Evolutionary conservation across 2,329 filamentous ascomycete species (phyloP).

Genomic region (Xylariaceae sp.): DNA sequence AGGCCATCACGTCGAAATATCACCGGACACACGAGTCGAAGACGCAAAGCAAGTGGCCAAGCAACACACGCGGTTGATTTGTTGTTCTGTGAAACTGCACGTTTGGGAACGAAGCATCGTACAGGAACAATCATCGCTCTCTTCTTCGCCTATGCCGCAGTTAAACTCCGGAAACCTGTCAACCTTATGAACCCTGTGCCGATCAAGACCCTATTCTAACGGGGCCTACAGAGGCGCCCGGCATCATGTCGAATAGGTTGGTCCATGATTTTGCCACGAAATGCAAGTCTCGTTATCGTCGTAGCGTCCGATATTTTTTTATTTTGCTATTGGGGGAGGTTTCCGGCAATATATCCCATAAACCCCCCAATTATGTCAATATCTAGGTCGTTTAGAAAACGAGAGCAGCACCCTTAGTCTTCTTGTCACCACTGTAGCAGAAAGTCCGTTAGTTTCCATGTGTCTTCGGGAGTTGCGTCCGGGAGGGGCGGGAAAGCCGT

Average conservation of each 20-base stretch:
- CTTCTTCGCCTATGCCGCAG: slow-evolving; percentile 20
- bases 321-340: slow-evolving; percentile 9
- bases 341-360: not conserved
- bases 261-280: slow-evolving; percentile 19
- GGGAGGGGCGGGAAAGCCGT: slow-evolving; percentile 39
- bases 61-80: slow-evolving; percentile 13
- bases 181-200: slow-evolving; percentile 20
- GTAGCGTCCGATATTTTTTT: slow-evolving; percentile 23
- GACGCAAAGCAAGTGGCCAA: slow-evolving; percentile 1
- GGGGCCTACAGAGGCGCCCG: slow-evolving; percentile 10
- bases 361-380: too few species aligned
- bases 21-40: not conserved
- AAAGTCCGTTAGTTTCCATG: slow-evolving; percentile 4
- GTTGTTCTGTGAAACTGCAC: slow-evolving; percentile 13
- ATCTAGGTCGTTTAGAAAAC: slow-evolving; percentile 70
- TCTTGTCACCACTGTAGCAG: slow-evolving; percentile 90
- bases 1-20: not conserved
- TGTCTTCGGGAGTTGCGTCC: not conserved
- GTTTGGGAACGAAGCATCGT: slow-evolving; percentile 10
- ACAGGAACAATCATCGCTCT: slow-evolving; percentile 15
- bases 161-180: slow-evolving; percentile 22
- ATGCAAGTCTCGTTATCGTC: slow-evolving; percentile 25
- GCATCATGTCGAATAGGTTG: slow-evolving; percentile 15
- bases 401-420: slow-evolving; percentile 99
- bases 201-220: slow-evolving; percentile 16